Evolutionary conservation across 2,329 filamentous ascomycete species (phyloP), one percentile per base, ranked within the genome.

Genomic region (Fusarium acutatum): DNA sequence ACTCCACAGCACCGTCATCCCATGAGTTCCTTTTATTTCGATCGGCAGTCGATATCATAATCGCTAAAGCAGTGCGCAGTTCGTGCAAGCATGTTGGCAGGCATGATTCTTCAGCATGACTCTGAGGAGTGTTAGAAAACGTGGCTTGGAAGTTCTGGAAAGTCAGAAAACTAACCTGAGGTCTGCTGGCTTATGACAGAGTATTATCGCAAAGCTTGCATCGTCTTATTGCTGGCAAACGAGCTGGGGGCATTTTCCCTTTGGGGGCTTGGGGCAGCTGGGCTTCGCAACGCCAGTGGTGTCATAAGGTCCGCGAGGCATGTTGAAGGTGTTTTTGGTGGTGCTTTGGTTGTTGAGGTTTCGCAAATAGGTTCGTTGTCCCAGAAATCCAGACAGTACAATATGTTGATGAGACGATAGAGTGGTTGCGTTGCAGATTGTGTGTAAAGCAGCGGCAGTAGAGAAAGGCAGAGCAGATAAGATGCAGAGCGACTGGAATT

Each of bases 221-320:
- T 30, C 52, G 22, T 44, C 47, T 74, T 62, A 76, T 73, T 60
- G 67, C 40, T 61, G 72, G 47, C 35, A 49, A 40, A 49, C 67
- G 30, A 56, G 64, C 56, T 62, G 60, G 57, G 54, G 67, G 61
- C 62, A 66, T 65, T 77, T 79, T 65, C 77, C 71, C 74, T 81
- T 83, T 18, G 80, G 81, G 18, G 80, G 81, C 68, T 82, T 82
- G 52, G 81, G 81, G 75, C 74, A 73, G 56, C 67, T 81, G 60
- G 81, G 81, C 78, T 82, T 83, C 58, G 75, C 66, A 46, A 83
- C 76, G 65, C 81, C 81, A 58, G 81, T 83, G n/a, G 78, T 81
- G 63, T 83, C 81, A 66, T 83, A 83, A 5, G 81, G 81, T 59
- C 81, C 81, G 50, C 81, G 80, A 41, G 79, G 71, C 81, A 83